A percentile compares a stretch with the other conserved stretches of the same genome.
These are phyloP conservation scores for Sarcodon aspratus DNA, from an alignment of 768 basidiomycete species.

Conservation along the genomic window DNA sequence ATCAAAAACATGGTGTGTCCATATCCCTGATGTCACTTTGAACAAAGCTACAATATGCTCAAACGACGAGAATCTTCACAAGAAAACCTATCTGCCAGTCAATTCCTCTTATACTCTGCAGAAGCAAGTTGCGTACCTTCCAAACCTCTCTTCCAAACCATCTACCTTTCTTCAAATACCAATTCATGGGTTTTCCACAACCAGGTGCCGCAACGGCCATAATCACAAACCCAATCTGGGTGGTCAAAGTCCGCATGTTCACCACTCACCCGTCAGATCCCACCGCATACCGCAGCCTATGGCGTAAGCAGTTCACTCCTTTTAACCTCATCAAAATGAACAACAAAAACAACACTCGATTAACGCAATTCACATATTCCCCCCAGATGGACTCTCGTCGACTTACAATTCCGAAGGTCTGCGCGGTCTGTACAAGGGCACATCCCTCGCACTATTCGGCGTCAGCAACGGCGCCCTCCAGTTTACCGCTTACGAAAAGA, in stretches of 20 bases:
- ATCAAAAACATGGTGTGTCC: not conserved
- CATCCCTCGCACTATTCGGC: slow-evolving; percentile 78
- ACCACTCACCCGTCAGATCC: slow-evolving; percentile 61
- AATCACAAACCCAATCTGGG: slow-evolving; percentile 96
- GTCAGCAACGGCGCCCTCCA: slow-evolving; percentile 93
- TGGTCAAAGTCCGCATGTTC: slow-evolving; percentile 96
- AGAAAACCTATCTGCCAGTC: slow-evolving; percentile 54
- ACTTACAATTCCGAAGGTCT: slow-evolving; percentile 69
- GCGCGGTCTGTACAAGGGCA: slow-evolving; percentile 78
- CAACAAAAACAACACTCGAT: not conserved
- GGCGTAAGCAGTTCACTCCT: slow-evolving; percentile 37
- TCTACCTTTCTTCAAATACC: not conserved
- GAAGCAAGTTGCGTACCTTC: slow-evolving; percentile 72
- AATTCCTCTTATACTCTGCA: slow-evolving; percentile 84
- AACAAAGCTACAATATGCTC: slow-evolving; percentile 78
- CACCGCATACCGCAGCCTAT: slow-evolving; percentile 67
- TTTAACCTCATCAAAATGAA: not conserved
- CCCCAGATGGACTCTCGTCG: slow-evolving; percentile 56
- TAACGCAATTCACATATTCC: not conserved
- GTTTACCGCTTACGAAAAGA: slow-evolving; percentile 93
- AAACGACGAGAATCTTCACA: slow-evolving; percentile 68
- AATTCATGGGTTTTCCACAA: slow-evolving; percentile 8
- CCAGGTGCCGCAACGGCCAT: slow-evolving; percentile 88
- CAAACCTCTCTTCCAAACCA: slow-evolving; percentile 5
- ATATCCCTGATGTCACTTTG: not conserved